Conservation (phyloP, 352 stramenopile species). For the Phytophthora pluvialis region DNA sequence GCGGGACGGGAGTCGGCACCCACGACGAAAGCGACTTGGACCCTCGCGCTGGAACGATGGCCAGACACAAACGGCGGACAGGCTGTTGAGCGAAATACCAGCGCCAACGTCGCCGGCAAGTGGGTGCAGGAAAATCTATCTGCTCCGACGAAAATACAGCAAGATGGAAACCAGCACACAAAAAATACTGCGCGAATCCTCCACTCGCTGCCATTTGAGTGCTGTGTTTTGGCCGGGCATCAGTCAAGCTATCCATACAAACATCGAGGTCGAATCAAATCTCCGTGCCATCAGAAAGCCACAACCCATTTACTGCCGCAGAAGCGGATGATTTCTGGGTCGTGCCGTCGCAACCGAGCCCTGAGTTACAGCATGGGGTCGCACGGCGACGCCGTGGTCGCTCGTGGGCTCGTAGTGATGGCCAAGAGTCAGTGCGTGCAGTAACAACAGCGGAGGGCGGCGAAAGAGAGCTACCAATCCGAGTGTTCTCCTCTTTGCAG, state of each 20-base stretch:
- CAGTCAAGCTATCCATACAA: too few species aligned
- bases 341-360: constrained; percentile 13
- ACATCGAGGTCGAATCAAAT: constrained; percentile 20
- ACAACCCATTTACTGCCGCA: constrained; percentile 30
- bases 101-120: background rate
- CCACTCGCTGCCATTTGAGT: background rate
- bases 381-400: background rate
- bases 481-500: background rate
- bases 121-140: constrained; percentile 18
- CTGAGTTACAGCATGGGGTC: constrained; percentile 18
- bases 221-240: background rate
- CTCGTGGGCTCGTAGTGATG: constrained; percentile 15
- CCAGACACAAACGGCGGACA: constrained; percentile 16
- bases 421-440: constrained; percentile 24
- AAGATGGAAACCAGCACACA: background rate
- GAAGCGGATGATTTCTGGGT: constrained; percentile 41
- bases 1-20: constrained; percentile 1
- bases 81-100: constrained; percentile 20
- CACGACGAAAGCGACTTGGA: constrained; percentile 3
- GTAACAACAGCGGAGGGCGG: background rate
- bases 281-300: constrained; percentile 20
- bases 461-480: background rate
- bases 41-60: constrained; percentile 11
- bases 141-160: constrained; percentile 8
- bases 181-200: background rate